Evolutionary conservation across 2,329 filamentous ascomycete species (phyloP), one percentile per base, ranked within the genome.

Genomic region (Diaporthe amygdali): DNA sequence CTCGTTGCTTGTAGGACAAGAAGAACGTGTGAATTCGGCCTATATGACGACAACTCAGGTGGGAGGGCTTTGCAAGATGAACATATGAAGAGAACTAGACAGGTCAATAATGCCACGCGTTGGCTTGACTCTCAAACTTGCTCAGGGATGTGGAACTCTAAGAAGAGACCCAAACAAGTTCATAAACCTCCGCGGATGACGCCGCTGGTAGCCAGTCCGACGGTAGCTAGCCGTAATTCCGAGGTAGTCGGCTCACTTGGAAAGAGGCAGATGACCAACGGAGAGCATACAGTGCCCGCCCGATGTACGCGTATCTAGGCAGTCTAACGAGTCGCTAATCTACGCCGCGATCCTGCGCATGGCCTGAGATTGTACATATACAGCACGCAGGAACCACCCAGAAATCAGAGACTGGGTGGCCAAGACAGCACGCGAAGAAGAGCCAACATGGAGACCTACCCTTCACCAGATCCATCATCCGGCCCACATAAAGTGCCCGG

Each of bases 291-390:
- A 34, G 59, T 47, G 41, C 20, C n/a, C 3, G 27, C 27, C 3
- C 27, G 34, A 46, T 27, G n/a, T n/a, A n/a, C n/a, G n/a, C n/a
- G n/a, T 22, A 61, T 37, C 39, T 39, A 15, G 5, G 3, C 20
- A 8, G 27, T 17, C 12, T 39, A 17, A 20, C 30, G 20, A 8
- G 14, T 47, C 20, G 27, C 44, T 25, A 47, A 63, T 63, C 59
- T 47, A 32, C 27, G 17, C 46, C 12, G 20, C 25, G 17, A 22
- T 47, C 20, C 41, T 63, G 41, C 20, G 5, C 3, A 20, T 63
- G 59, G 41, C 27, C 30, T 30, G 59, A 47, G 59, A n/a, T 46
- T 46, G 56, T 63, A 63, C 59, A 63, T 47, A 63, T 63, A 63
- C 27, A 34, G 30, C 27, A 25, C 27, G 4, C 30, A 14, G 51